Conservation (phyloP, 768 basidiomycete species). For the Lactarius hengduanensis region DNA sequence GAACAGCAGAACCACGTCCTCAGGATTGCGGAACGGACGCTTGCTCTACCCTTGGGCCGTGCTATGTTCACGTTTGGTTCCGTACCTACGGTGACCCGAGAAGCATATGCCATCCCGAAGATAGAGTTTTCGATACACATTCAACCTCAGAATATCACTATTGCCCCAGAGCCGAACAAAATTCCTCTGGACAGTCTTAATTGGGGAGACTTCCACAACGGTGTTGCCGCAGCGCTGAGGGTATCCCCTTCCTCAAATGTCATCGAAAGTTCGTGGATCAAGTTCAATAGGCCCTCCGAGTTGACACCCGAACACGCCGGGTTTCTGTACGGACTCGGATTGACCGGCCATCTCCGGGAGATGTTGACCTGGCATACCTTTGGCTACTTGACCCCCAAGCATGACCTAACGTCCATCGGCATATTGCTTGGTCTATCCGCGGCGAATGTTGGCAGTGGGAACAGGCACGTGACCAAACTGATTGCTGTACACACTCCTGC, state of each 20-base stretch:
- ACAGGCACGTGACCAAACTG: constrained; percentile 86
- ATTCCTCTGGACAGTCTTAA: constrained; percentile 66
- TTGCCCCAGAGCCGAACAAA: constrained; percentile 69
- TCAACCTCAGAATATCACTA: constrained; percentile 66
- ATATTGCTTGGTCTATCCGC: constrained; percentile 92
- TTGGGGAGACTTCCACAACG: constrained; percentile 99
- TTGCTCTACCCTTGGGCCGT: constrained; percentile 87
- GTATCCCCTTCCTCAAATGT: constrained; percentile 71
- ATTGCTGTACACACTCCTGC: constrained; percentile 93
- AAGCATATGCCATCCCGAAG: constrained; percentile 77
- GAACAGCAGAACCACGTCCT: constrained; percentile 82
- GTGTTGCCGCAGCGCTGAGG: constrained; percentile 87
- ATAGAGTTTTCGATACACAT: constrained; percentile 73
- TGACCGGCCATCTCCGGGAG: constrained; percentile 86
- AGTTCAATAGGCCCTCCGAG: constrained; percentile 90
- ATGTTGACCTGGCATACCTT: constrained; percentile 97
- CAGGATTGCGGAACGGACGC: constrained; percentile 80
- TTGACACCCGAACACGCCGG: constrained; percentile 95
- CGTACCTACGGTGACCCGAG: constrained; percentile 67
- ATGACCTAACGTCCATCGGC: constrained; percentile 92
- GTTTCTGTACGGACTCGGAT: constrained; percentile 87
- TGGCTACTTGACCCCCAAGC: constrained; percentile 91
- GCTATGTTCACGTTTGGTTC: constrained; percentile 92
- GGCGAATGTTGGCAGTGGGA: constrained; percentile 81
- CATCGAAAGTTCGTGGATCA: constrained; percentile 93